A percentile compares a stretch with the other conserved stretches of the same genome.
These are phyloP conservation scores for Clavispora phyllophila DNA, from an alignment of 805 yeast genomes.

Conservation along the genomic window DNA sequence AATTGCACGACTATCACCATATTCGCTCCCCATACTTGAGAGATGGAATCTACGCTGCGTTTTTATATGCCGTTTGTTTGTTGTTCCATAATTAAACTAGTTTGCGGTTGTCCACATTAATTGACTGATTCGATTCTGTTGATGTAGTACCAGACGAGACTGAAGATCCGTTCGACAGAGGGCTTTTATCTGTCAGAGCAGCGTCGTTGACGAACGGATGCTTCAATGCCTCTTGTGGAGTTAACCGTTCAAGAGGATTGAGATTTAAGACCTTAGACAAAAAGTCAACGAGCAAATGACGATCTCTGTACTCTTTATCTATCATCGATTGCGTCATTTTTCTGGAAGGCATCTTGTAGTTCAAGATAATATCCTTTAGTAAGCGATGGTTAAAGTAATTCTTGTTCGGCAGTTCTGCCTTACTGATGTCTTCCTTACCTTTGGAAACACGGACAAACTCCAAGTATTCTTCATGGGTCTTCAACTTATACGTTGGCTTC, in stretches of 20 bases:
- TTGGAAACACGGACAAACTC: constrained; percentile 23
- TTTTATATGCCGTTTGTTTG: not conserved
- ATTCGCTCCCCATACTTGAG: not conserved
- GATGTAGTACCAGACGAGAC: not conserved
- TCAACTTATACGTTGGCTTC: constrained; percentile 29
- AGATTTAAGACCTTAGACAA: constrained; percentile 70
- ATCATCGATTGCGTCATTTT: constrained; percentile 48
- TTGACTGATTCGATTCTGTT: not conserved
- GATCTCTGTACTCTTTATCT: constrained; percentile 69
- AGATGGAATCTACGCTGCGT: not conserved
- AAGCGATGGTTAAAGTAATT: constrained; percentile 66
- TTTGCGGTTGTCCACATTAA: not conserved
- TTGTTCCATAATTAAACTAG: not conserved
- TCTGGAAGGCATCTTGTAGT: constrained; percentile 64
- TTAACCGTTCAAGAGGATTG: constrained; percentile 92
- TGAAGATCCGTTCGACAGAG: not conserved
- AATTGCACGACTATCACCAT: not conserved
- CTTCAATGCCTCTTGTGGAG: constrained; percentile 89
- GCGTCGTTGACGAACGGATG: constrained; percentile 76
- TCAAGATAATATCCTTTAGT: constrained; percentile 67
- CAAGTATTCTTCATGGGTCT: constrained; percentile 33
- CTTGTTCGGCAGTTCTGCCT: constrained; percentile 73
- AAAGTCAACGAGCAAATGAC: constrained; percentile 72
- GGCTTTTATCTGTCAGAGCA: not conserved
- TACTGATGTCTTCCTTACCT: constrained; percentile 26